A percentile compares a stretch with the other conserved stretches of the same genome.
Evolutionary conservation across 345 rosid species (phyloP).

Genomic region (Brassica incana): DNA sequence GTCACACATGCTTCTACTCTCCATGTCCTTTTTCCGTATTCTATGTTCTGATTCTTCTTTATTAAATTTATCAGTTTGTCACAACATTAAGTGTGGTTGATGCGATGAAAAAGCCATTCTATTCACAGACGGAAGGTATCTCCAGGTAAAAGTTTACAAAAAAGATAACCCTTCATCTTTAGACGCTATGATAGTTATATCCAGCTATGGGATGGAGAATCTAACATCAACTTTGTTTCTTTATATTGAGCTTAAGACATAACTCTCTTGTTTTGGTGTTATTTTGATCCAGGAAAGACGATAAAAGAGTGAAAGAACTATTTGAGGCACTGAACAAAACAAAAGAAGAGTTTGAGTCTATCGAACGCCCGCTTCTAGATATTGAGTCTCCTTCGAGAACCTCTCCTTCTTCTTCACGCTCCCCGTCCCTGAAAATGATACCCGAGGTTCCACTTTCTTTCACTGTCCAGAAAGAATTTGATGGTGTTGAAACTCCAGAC

Average conservation of each 20-base stretch:
- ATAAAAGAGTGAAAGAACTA: conserved; percentile 55
- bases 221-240: background rate
- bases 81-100: conserved; percentile 59
- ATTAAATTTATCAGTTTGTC: conserved; percentile 49
- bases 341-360: conserved; percentile 63
- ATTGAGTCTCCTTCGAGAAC: conserved; percentile 50
- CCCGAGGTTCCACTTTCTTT: conserved; percentile 23
- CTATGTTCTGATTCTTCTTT: conserved; percentile 6
- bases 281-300: conserved; percentile 60
- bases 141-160: conserved; percentile 49
- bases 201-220: background rate
- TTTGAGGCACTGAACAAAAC: conserved; percentile 59
- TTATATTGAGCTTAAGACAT: background rate
- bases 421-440: conserved; percentile 17
- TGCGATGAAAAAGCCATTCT: conserved; percentile 61
- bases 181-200: background rate
- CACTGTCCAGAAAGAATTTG: conserved; percentile 23
- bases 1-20: conserved; percentile 10
- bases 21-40: background rate
- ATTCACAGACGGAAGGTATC: conserved; percentile 50
- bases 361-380: conserved; percentile 64
- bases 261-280: conserved; percentile 7
- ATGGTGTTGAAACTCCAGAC: conserved; percentile 11
- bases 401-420: conserved; percentile 35
- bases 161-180: background rate